phyloP scores from a whole-genome alignment of 257 asterid species.

The Eucommia ulmoides region DNA sequence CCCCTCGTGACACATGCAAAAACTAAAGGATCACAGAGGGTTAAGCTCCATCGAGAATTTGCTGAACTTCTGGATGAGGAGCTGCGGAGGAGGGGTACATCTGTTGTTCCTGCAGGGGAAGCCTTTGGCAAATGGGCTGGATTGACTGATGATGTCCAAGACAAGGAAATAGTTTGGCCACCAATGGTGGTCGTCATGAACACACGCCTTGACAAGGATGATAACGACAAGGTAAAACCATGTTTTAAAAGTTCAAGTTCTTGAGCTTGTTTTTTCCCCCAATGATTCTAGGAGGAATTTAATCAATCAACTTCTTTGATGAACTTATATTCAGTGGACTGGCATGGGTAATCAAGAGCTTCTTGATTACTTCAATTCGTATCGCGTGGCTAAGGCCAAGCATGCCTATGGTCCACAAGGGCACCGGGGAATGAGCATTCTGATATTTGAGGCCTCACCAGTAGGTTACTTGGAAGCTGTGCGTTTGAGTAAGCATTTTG shows the following conservation, averaged over 20 bases:
- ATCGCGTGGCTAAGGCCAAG: constrained; percentile 24
- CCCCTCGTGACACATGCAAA: constrained; percentile 42
- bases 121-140: constrained; percentile 32
- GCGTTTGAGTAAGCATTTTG: constrained; percentile 39
- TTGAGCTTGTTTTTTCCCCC: background rate
- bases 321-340: constrained; percentile 58
- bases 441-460: constrained; percentile 41
- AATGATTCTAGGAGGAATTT: too few species aligned
- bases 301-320: too few species aligned
- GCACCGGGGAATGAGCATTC: constrained; percentile 43
- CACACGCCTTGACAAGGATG: constrained; percentile 34
- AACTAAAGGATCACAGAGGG: constrained; percentile 39
- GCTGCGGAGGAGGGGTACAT: constrained; percentile 30
- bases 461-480: constrained; percentile 55
- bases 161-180: constrained; percentile 45
- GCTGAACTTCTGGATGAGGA: constrained; percentile 43
- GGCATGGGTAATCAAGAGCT: constrained; percentile 70
- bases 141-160: constrained; percentile 15
- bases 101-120: constrained; percentile 41
- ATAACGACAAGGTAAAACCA: constrained; percentile 26
- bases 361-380: constrained; percentile 24
- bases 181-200: constrained; percentile 49
- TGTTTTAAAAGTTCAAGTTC: constrained; percentile 2
- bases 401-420: constrained; percentile 64
- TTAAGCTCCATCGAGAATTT: constrained; percentile 49